Evolutionary conservation across 2,329 filamentous ascomycete genomes (phyloP), one percentile per base, ranked within the genome.

Genomic region (Rhynchosporium graminicola): DNA sequence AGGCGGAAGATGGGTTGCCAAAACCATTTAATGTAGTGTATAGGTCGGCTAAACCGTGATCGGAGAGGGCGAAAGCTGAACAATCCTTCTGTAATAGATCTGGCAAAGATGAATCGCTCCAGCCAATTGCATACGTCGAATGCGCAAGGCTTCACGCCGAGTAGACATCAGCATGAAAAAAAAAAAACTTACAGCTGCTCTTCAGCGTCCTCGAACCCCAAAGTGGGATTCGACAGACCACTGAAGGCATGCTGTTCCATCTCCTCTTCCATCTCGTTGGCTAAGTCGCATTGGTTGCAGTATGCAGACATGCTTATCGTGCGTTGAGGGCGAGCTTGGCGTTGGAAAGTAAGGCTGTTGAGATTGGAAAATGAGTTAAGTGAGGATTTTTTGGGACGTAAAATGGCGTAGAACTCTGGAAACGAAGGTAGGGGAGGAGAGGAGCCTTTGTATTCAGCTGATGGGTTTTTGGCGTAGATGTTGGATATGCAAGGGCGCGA

Each of bases 161-260:
- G 40, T 13, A 12, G 7, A 4, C 31, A 26, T 46, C 7, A 52
- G 38, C 9, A 36, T 9, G 2, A 28, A 45, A 60, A 60, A 60
- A 54, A 60, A 54, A 54, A 60, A 60, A 51, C 43, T 61, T n/a
- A 57, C 43, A 61, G 38, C 59, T 36, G 33, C 9, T 10, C 6
- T 45, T 43, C 59, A 50, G 31, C 51, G 59, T 51, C 59, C 55
- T 45, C 33, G 28, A 51, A 51, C 29, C 48, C 57, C 57, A 7
- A 33, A 36, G 20, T 7, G 38, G 48, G 47, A 46, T 45, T 40
- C 15, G 36, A 12, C 15, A 13, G 51, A 13, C 15, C 13, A 31
- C 52, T 47, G 46, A 55, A 57, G 45, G 59, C 20, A 40, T 33
- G 31, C 10, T 29, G 10, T 26, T 28, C 52, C 15, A 13, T 26